Base-by-base conservation (phyloP, 2,329 filamentous ascomycete species). In the Sporothrix sp. region DNA sequence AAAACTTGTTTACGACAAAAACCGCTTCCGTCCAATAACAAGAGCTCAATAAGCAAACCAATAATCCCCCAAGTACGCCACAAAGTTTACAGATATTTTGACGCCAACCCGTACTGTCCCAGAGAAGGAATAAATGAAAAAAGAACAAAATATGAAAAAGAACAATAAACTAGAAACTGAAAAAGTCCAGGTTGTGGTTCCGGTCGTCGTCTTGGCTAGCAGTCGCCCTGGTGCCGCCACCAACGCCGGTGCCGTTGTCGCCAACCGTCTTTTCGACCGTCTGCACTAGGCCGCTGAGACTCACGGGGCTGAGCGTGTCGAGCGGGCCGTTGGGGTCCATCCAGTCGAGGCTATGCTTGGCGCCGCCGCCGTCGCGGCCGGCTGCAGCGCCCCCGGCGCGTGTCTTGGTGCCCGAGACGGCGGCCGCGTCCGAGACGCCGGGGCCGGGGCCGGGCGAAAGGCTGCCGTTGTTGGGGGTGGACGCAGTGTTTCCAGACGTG, bases 121-220 rank as follows among this genome's bases (percentile, higher is more conserved):
- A n/a, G 11, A 30, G n/a, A 39, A 35, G 18, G 35, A 23, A 38
- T n/a, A 42, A 36, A 47, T 8, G 21, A 13, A 36, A 37, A 33
- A 33, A 16, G 14, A 14, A 27, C 33, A 42, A 18, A 21, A 38
- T 7, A 46, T 3, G 30, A 28, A n/a, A 32, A 48, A 39, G 14
- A 13, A 13, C 7, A 48, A 23, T 28, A 21, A 7, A 6, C 59
- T 52, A 63, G 51, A 70, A 64, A 50, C 62, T 65, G 43, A 70
- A 66, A 56, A 69, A 71, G 52, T 70, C 68, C 54, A 71, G 56
- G 48, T 68, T 63, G 40, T 65, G 62, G 45, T 68, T 68, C 53
- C 65, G 62, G 14, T 51, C 56, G 18, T 48, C 55, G 2, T 52
- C 50, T 21, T 52, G 38, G 13, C 39, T n/a, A 18, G 27, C 33